Conservation (phyloP, 2,329 filamentous ascomycete genomes). For the Colletotrichum trifolii region DNA sequence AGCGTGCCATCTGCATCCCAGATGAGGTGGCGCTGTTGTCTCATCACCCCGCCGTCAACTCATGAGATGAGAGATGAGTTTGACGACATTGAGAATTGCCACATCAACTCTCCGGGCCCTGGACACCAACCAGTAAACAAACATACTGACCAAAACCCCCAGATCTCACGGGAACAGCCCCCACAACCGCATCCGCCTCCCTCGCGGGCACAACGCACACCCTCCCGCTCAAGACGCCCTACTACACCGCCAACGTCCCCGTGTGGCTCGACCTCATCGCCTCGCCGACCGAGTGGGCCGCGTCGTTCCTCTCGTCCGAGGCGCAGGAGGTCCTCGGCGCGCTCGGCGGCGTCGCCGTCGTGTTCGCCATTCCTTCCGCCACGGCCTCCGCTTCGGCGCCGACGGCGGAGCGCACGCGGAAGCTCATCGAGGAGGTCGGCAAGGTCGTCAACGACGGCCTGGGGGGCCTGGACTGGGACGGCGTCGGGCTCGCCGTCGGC, state of each 20-base stretch:
- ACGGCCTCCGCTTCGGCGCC: background rate
- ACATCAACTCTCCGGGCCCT: too few relatives aligned
- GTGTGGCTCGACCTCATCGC: conserved; percentile 75
- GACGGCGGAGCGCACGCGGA: conserved; percentile 43
- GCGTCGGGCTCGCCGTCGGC: conserved; percentile 69
- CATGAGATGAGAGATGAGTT: background rate
- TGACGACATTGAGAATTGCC: background rate
- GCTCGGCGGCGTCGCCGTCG: conserved; percentile 69
- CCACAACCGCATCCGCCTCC: conserved; percentile 50
- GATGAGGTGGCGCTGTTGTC: too few relatives aligned
- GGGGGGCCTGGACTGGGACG: conserved; percentile 73
- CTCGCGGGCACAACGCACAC: conserved; percentile 71
- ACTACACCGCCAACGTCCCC: conserved; percentile 70
- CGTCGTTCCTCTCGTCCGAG: conserved; percentile 68
- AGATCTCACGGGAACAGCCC: conserved; percentile 65
- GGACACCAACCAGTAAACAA: conserved; percentile 34
- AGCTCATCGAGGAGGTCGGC: conserved; percentile 63
- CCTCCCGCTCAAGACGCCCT: conserved; percentile 65
- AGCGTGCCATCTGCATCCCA: conserved; percentile 4
- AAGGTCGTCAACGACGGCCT: conserved; percentile 66
- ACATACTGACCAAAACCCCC: background rate
- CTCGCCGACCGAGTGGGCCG: conserved; percentile 64
- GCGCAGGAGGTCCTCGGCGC: conserved; percentile 71
- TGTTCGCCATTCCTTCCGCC: conserved; percentile 55
- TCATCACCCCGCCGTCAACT: too few relatives aligned